Evolutionary conservation across 1,139 yeast species (phyloP), one percentile per base, ranked within the genome.

Genomic region (Candida sp.): DNA sequence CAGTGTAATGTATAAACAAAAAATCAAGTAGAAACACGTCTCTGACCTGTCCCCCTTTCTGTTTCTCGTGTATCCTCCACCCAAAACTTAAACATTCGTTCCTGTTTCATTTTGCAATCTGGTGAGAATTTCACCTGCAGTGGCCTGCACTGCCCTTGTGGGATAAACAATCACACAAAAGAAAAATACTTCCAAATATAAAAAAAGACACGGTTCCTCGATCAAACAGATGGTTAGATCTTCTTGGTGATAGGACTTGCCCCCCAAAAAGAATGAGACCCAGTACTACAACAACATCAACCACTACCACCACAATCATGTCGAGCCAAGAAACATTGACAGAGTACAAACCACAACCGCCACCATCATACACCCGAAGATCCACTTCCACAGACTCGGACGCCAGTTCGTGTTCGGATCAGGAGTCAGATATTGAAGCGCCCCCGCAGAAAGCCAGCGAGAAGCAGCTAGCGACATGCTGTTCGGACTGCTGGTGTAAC

Each of bases 371-470:
- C 12, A 41, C 54, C n/a, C 54, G 57, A 4, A 9, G 30, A 32
- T 49, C 50, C 11, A 22, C 49, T 22, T 44, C 54, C 17, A 17
- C 17, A 17, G 31, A 8, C 9, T 28, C 31, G 31, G 9, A 8
- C 31, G 9, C 9, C 7, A 28, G 31, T 5, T 37, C 58, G 5
- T 30, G 42, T 11, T 61, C 65, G 23, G 55, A 61, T 31, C 66
- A 61, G 44, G 67, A 63, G 43, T 60, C 61, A 17, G 64, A 63
- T 7, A 54, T 61, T 17, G 52, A 7, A 7, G 9, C 58, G 3
- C 53, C 50, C 8, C 57, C 55, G 3, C 46, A 53, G 49, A 48
- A 48, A 27, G 59, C 58, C 47, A 47, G 59, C 7, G 58, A 57
- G 4, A 49, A 50, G 17, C 54, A 54, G 45, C 35, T 49, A 23